Conservation (phyloP, 768 basidiomycete species). For the Suillus hirtellus region DNA sequence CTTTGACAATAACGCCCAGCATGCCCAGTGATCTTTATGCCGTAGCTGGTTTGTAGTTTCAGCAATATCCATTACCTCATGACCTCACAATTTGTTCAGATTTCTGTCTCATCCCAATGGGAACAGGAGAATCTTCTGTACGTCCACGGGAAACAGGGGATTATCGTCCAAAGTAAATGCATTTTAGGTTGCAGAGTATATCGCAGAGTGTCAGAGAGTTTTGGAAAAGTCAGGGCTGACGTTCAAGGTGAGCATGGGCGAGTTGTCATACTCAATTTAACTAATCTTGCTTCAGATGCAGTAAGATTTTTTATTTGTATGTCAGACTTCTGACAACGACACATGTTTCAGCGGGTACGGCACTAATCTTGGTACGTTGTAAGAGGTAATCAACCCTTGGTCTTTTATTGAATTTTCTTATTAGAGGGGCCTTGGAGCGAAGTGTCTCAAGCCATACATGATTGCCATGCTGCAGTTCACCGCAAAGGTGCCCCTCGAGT, state of each 20-base stretch:
- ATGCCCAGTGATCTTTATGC: conserved; percentile 60
- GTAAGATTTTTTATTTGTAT: conserved; percentile 26
- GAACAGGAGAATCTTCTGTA: conserved; percentile 73
- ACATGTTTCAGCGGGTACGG: conserved; percentile 71
- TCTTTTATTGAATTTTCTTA: conserved; percentile 5
- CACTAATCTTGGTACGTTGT: conserved; percentile 72
- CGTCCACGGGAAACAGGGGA: conserved; percentile 17
- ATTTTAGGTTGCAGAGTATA: conserved; percentile 67
- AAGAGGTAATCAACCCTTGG: background rate
- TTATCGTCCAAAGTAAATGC: conserved; percentile 16
- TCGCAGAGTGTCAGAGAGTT: conserved; percentile 81
- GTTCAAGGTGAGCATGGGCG: conserved; percentile 60
- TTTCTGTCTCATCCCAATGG: conserved; percentile 88
- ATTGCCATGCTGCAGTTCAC: conserved; percentile 88
- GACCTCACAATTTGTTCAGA: conserved; percentile 43
- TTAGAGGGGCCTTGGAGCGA: conserved; percentile 82
- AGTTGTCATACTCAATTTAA: conserved; percentile 1
- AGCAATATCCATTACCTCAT: conserved; percentile 2
- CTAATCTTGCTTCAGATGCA: conserved; percentile 33
- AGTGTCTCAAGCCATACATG: conserved; percentile 85
- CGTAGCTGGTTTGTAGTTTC: conserved; percentile 56
- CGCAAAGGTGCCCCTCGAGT: conserved; percentile 71
- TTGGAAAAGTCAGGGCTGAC: conserved; percentile 81
- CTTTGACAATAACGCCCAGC: conserved; percentile 17
- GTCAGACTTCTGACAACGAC: conserved; percentile 35